Conservation (phyloP, 331 rosid species). For the Malus hybrid region DNA sequence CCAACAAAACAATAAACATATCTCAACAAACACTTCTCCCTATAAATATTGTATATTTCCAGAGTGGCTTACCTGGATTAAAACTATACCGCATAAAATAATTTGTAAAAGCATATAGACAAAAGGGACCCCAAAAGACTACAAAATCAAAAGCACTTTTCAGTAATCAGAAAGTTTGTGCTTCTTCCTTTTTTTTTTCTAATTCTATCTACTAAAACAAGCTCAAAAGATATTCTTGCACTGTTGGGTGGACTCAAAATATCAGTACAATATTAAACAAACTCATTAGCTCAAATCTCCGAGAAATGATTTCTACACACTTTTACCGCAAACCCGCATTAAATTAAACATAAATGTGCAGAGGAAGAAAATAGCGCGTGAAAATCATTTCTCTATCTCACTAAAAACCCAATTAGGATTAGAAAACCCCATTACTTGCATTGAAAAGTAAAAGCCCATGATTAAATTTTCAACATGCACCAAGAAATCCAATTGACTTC, state of each 20-base stretch:
- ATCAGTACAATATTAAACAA: not conserved
- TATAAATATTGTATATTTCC: conserved; percentile 17
- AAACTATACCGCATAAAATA: not conserved
- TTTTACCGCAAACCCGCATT: no score
- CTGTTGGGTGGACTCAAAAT: conserved; percentile 10
- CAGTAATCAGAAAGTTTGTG: conserved; percentile 10
- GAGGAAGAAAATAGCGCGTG: no score
- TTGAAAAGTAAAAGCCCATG: not conserved
- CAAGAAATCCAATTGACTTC: not conserved
- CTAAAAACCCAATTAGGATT: not conserved
- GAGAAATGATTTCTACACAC: no score
- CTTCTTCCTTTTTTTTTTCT: conserved; percentile 7
- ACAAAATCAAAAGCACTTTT: conserved; percentile 12
- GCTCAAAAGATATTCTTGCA: conserved; percentile 6
- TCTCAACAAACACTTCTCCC: conserved; percentile 18
- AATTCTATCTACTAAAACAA: not conserved
- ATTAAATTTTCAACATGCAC: not conserved
- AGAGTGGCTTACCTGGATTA: conserved; percentile 40
- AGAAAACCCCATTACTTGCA: not conserved
- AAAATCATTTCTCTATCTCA: not conserved
- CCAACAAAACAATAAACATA: conserved; percentile 26
- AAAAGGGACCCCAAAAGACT: conserved; percentile 1
- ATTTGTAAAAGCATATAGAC: not conserved
- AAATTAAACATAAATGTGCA: no score
- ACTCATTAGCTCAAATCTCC: not conserved